Evolutionary conservation across 1,139 yeast species (phyloP).

Genomic region (Candida dubliniensis): DNA sequence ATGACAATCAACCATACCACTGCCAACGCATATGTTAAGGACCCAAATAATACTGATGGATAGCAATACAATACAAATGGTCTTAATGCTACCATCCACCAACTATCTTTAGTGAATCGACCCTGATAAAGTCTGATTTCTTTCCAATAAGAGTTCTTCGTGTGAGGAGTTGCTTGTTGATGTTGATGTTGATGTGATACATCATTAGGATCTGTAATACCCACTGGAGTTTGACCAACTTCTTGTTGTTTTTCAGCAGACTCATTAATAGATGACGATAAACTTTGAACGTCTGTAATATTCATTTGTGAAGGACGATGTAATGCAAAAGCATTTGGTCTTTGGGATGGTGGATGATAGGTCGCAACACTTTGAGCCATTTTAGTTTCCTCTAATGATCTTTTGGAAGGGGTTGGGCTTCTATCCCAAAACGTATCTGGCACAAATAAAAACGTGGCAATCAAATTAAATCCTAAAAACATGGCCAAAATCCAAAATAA

Average conservation of each 20-base stretch:
- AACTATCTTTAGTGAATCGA: slow-evolving; percentile 47
- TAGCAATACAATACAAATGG: slow-evolving; percentile 54
- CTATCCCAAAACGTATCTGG: slow-evolving; percentile 71
- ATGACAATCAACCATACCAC: slow-evolving; percentile 66
- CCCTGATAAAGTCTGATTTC: slow-evolving; percentile 39
- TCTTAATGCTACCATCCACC: slow-evolving; percentile 60
- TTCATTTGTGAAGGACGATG: slow-evolving; percentile 18
- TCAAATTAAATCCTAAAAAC: slow-evolving; percentile 48
- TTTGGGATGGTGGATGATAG: slow-evolving; percentile 27
- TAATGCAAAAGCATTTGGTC: slow-evolving; percentile 39
- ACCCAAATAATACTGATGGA: slow-evolving; percentile 55
- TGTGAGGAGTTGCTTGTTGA: slow-evolving; percentile 5
- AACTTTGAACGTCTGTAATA: slow-evolving; percentile 23
- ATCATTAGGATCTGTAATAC: slow-evolving; percentile 17
- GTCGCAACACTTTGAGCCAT: slow-evolving; percentile 44
- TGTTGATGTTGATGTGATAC: background rate
- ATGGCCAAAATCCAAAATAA: slow-evolving; percentile 60
- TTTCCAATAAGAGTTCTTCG: slow-evolving; percentile 19
- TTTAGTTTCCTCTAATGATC: slow-evolving; percentile 50
- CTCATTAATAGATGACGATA: slow-evolving; percentile 19
- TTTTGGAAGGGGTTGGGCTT: slow-evolving; percentile 49
- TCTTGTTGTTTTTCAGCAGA: slow-evolving; percentile 3
- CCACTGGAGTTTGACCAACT: slow-evolving; percentile 18
- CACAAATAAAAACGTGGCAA: slow-evolving; percentile 52
- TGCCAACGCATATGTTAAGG: slow-evolving; percentile 54